phyloP scores from a whole-genome alignment of 495 filamentous ascomycete species.

The Penicillium malachiteum region DNA sequence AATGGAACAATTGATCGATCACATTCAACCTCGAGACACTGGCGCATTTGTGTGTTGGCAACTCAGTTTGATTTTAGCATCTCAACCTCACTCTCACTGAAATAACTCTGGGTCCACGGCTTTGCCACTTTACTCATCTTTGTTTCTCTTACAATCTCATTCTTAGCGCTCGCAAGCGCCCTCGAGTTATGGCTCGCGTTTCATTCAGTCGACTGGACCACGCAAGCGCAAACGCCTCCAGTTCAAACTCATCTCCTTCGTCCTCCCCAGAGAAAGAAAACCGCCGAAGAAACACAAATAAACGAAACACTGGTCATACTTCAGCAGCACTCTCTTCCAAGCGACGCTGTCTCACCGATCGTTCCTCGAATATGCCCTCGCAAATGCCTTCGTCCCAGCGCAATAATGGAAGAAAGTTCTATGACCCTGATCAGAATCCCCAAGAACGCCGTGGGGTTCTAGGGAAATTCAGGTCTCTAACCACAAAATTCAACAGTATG shows the following conservation, averaged over 20 bases:
- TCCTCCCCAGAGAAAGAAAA: constrained; percentile 63
- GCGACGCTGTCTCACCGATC: constrained; percentile 43
- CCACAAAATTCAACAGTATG: constrained; percentile 63
- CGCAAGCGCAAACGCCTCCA: constrained; percentile 18
- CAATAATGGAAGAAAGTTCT: constrained; percentile 49
- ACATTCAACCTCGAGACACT: background rate
- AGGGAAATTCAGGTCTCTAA: constrained; percentile 64
- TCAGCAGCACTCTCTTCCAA: constrained; percentile 32
- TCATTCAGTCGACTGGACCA: constrained; percentile 23
- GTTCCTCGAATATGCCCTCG: constrained; percentile 30
- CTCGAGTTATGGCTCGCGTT: constrained; percentile 32
- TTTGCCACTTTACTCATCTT: too few relatives aligned
- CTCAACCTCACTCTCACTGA: background rate
- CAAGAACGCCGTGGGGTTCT: constrained; percentile 73
- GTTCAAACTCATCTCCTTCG: constrained; percentile 41
- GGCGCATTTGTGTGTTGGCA: background rate
- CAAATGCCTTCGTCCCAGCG: constrained; percentile 27
- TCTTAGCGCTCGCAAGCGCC: too few relatives aligned
- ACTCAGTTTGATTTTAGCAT: background rate
- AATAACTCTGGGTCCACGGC: too few relatives aligned
- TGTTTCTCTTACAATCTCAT: too few relatives aligned
- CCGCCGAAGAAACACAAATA: constrained; percentile 21
- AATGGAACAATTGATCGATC: background rate
- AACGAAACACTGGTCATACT: constrained; percentile 29
- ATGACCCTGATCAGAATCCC: constrained; percentile 86